Base-by-base conservation (phyloP, 139 green algal species). In the Picochlorum sp. region DNA sequence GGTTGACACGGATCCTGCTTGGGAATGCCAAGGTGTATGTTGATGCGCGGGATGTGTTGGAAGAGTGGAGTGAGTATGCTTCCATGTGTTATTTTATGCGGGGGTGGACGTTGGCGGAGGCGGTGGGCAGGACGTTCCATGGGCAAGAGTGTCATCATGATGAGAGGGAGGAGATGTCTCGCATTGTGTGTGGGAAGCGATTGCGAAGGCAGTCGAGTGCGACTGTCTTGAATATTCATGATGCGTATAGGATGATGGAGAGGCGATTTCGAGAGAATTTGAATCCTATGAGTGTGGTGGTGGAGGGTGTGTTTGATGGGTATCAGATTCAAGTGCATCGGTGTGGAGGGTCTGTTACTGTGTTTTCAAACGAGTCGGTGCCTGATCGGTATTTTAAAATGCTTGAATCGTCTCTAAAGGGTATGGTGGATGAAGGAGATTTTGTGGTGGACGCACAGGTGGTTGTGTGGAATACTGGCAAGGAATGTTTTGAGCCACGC, bases 241-340 rank as follows among this genome's bases (percentile, higher is more conserved):
- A 68, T 32, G 73, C 74, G 4, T 74, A 74, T 34, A 52, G 51
- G 45, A 24, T 54, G 16, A 73, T 88, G 69, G 58, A 71, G 9
- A 64, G 34, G 34, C 34, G 34, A 7, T 54, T 26, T 14, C 28
- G 71, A 34, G 34, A 21, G 28, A 32, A 64, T 15, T 10, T 50
- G 32, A 41, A 41, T 41, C 34, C 34, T 9, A 41, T 41, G 34
- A 41, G 57, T 2, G 90, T 93, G 60, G 63, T 91, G 28, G 62
- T 83, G 18, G 89, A 96, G 56, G 79, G 74, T 44, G 95, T 95
- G 68, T 83, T 94, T 65, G 89, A 92, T 58, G 89, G 79, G 2
- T 70, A 82, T 59, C 66, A 78, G 28, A 80, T 94, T 10, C 86
- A 94, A 69, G 38, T 92, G 56, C 86, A 94, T 67, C 64, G 65